Evolutionary conservation across 441 rosid genomes (phyloP).

Genomic region (Pelargonium cotyledonis): DNA sequence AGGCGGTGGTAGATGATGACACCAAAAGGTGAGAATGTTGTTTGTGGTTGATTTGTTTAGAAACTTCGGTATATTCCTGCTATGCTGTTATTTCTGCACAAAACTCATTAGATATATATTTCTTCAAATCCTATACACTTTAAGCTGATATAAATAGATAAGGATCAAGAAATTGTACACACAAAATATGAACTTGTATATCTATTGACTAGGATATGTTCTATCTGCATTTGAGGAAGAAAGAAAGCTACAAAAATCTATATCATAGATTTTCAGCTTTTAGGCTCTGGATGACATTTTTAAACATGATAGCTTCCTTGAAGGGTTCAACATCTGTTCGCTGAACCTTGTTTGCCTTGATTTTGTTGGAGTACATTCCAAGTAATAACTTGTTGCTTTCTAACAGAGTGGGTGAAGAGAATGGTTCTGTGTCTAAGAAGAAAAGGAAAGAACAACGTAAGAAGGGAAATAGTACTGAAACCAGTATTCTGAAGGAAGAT

Average conservation of each 20-base stretch:
- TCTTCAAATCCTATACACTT: background rate
- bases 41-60: background rate
- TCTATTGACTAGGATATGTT: background rate
- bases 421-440: slow-evolving; percentile 28
- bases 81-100: background rate
- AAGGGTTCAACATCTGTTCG: background rate
- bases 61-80: background rate
- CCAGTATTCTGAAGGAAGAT: slow-evolving; percentile 12
- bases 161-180: background rate
- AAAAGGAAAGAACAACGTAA: slow-evolving; percentile 25
- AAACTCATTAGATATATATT: background rate
- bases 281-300: too few species aligned
- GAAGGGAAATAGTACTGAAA: slow-evolving; percentile 6
- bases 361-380: background rate
- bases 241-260: background rate
- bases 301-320: background rate
- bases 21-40: slow-evolving; percentile 29
- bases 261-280: background rate
- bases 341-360: background rate
- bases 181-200: background rate
- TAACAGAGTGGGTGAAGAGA: slow-evolving; percentile 16
- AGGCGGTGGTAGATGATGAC: slow-evolving; percentile 15
- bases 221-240: background rate
- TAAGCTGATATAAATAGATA: background rate
- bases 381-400: slow-evolving; percentile 10